A percentile compares a stretch with the other conserved stretches of the same genome.
Conservation (phyloP, 2,329 filamentous ascomycete genomes). For the Microascus cirrosus region DNA sequence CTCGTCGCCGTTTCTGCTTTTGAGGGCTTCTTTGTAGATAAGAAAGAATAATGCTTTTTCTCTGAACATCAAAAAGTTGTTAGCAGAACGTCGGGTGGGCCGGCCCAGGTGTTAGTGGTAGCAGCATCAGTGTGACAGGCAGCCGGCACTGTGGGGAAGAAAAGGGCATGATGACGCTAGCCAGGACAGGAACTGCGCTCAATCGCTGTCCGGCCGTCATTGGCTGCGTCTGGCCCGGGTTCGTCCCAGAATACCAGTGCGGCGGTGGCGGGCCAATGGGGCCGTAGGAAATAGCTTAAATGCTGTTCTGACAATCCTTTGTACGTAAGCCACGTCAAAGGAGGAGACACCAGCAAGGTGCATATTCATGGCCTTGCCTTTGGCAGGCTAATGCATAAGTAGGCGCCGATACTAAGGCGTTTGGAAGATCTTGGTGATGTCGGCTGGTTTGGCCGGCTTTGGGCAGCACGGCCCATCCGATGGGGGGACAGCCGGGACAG, state of each 20-base stretch:
- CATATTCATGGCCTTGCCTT: neutral
- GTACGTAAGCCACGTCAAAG: neutral
- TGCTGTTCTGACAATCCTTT: neutral
- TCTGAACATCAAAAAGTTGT: too few species aligned
- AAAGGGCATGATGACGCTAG: neutral
- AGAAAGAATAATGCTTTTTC: neutral
- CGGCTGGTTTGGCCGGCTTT: too few species aligned
- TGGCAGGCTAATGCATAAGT: neutral
- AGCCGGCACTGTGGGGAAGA: neutral
- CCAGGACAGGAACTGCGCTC: neutral
- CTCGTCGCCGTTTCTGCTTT: neutral
- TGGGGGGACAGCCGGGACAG: too few species aligned
- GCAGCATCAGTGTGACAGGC: neutral
- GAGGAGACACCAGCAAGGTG: neutral
- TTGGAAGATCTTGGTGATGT: too few species aligned
- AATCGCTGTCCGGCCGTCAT: neutral
- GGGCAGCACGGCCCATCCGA: too few species aligned
- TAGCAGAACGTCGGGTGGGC: too few species aligned
- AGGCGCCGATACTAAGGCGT: too few species aligned
- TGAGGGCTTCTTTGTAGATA: neutral
- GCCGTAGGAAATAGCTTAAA: neutral
- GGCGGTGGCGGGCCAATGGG: neutral
- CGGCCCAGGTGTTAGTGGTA: neutral
- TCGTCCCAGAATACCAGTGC: neutral
- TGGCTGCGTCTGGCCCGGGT: neutral